Percentiles rank a stretch among this genome's conserved stretches.
phyloP scores from a whole-genome alignment of 2,329 filamentous ascomycete genomes.

The Xylogone sp. region DNA sequence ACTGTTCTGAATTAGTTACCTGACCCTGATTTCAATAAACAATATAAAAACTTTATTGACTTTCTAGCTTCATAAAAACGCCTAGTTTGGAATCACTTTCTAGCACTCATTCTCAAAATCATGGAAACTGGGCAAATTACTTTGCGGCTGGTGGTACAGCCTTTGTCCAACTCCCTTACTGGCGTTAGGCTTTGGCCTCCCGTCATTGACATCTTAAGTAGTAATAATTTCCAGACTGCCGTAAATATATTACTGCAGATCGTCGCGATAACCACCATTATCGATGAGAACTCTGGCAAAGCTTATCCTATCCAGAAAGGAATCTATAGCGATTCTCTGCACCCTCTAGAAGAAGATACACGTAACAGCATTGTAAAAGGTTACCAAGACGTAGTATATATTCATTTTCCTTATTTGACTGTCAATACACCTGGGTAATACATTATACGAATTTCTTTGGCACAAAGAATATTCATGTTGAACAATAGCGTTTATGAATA shows the following conservation, averaged over 20 bases:
- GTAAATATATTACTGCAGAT: slow-evolving; percentile 20
- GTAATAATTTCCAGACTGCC: background rate
- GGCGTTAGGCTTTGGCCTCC: slow-evolving; percentile 23
- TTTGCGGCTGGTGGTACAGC: slow-evolving; percentile 21
- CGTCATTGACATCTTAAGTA: slow-evolving; percentile 20
- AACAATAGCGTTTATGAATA: background rate
- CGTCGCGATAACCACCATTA: slow-evolving; percentile 23
- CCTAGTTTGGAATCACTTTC: too few relatives aligned
- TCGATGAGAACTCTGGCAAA: slow-evolving; percentile 20
- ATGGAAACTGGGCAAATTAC: background rate
- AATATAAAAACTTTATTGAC: too few relatives aligned
- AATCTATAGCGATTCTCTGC: slow-evolving; percentile 22
- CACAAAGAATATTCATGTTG: slow-evolving; percentile 11
- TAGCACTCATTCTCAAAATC: too few relatives aligned
- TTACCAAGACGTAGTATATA: slow-evolving; percentile 22
- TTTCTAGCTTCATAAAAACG: too few relatives aligned
- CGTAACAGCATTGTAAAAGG: slow-evolving; percentile 5
- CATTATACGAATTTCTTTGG: slow-evolving; percentile 22
- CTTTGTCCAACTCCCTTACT: slow-evolving; percentile 17
- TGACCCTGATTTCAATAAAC: too few relatives aligned
- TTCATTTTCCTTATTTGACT: slow-evolving; percentile 25
- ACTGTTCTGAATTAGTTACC: too few relatives aligned
- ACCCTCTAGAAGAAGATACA: slow-evolving; percentile 18
- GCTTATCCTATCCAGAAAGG: slow-evolving; percentile 21
- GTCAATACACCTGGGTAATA: slow-evolving; percentile 24